Evolutionary conservation across 2,329 filamentous ascomycete species (phyloP), one percentile per base, ranked within the genome.

Genomic region (Pseudogymnoascus sp.): DNA sequence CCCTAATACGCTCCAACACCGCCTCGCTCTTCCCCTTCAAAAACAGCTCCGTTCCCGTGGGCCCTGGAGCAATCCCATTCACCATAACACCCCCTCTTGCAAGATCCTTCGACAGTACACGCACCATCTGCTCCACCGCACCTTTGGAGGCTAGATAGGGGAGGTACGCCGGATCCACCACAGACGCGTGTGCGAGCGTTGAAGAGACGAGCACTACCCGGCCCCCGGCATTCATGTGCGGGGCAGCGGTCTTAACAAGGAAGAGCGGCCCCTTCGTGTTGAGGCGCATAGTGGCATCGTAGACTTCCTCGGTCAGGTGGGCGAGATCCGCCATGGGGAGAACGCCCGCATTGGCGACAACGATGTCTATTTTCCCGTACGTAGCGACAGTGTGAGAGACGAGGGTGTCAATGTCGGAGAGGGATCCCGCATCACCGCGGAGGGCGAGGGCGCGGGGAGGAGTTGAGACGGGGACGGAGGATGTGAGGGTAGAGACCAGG

Each of bases 231-330:
- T 73, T 64, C 74, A 85, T 81, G 65, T 83, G 75, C 6, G 77
- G 77, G 2, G 76, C 72, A 3, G 78, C 77, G 72, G 81, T 79
- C 75, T 83, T 65, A 0, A 69, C 74, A 2, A 85, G 70, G 63
- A 85, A 84, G 58, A 79, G 78, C 0, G 80, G 78, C 0, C 81
- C 82, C 68, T 83, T 84, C 61, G 84, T 81, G 67, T 85, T 85
- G 35, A 84, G 62, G 41, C 71, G 71, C 65, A 81, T 81, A 2
- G 71, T 72, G 6, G 62, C 64, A 64, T 84, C 81, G 66, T 79
- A 85, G 63, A 78, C 74, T 6, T 71, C 74, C 67, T 84, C 80
- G 0, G 75, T 81, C 1, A 77, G 76, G 20, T 72, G 67, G 34
- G 78, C 76, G 12, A 86, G 72, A 57, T 77, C 75, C n/a, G 73